phyloP scores from a whole-genome alignment of 306 rosid species.

The Senna tora region DNA sequence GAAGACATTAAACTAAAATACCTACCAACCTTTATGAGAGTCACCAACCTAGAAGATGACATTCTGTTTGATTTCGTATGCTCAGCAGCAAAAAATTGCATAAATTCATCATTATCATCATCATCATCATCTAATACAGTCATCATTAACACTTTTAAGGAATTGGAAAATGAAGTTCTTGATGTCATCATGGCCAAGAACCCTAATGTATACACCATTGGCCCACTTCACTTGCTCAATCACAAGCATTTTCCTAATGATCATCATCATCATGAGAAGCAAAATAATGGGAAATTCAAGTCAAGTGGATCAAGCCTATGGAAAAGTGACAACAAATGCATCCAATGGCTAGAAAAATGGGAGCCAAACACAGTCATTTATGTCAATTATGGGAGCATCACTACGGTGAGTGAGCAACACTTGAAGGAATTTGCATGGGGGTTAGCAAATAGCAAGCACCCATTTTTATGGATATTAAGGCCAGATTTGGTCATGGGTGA shows the following conservation, averaged over 20 bases:
- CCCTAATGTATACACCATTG: constrained; percentile 43
- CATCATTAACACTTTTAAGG: constrained; percentile 45
- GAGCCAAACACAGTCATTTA: constrained; percentile 46
- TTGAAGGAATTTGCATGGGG: constrained; percentile 57
- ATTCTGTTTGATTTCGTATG: constrained; percentile 41
- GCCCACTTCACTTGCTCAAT: constrained; percentile 8
- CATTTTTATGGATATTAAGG: constrained; percentile 51
- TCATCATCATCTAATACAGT: constrained; percentile 31
- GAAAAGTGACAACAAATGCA: constrained; percentile 48
- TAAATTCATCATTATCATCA: constrained; percentile 41
- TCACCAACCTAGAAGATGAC: constrained; percentile 7
- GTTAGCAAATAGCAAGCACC: constrained; percentile 46
- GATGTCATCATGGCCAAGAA: constrained; percentile 38
- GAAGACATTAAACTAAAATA: not conserved
- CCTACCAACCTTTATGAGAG: constrained; percentile 18
- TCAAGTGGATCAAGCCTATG: constrained; percentile 42
- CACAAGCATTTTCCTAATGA: constrained; percentile 21
- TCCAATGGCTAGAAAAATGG: constrained; percentile 43
- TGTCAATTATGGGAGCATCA: constrained; percentile 45
- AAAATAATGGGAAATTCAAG: constrained; percentile 12
- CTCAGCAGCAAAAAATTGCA: constrained; percentile 22
- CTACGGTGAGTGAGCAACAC: constrained; percentile 38
- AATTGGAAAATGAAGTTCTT: constrained; percentile 42
- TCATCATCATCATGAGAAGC: no score
- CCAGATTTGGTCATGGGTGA: constrained; percentile 42